These are phyloP conservation scores for Oryza nivara DNA, from an alignment of 176 grass and related monocot genomes.

Conservation along the genomic window DNA sequence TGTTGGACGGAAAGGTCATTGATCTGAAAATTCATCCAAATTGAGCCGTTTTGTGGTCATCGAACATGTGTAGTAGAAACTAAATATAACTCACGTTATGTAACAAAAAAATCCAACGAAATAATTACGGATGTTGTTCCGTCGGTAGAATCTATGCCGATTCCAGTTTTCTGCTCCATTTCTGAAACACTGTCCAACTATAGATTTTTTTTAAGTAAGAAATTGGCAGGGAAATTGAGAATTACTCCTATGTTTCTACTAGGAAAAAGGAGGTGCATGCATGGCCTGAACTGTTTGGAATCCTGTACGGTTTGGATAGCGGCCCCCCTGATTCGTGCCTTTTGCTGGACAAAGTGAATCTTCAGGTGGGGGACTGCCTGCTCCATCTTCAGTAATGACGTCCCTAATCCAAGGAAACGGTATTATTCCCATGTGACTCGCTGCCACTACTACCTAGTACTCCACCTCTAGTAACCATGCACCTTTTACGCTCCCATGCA, in stretches of 20 bases:
- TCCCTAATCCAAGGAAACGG: slow-evolving; percentile 26
- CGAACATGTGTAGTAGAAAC: too few species aligned
- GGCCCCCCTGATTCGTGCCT: slow-evolving; percentile 33
- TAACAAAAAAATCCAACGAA: too few species aligned
- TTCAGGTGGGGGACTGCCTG: not conserved
- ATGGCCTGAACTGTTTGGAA: slow-evolving; percentile 3
- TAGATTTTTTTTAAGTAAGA: too few species aligned
- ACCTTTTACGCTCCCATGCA: not conserved
- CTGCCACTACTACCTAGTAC: not conserved
- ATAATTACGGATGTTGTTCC: too few species aligned
- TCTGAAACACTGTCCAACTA: too few species aligned
- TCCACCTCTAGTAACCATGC: not conserved
- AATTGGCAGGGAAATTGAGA: not conserved
- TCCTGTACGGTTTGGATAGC: not conserved
- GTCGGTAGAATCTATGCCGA: too few species aligned
- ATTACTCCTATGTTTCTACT: not conserved
- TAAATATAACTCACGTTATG: too few species aligned
- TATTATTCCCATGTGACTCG: not conserved
- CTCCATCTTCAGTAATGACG: not conserved
- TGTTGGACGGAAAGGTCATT: too few species aligned
- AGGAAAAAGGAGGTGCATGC: not conserved
- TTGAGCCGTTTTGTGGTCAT: too few species aligned
- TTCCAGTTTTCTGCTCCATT: too few species aligned
- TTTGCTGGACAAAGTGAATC: slow-evolving; percentile 27
- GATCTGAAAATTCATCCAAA: too few species aligned